Conservation (phyloP, 2,329 filamentous ascomycete species). For the Pyricularia grisea region DNA sequence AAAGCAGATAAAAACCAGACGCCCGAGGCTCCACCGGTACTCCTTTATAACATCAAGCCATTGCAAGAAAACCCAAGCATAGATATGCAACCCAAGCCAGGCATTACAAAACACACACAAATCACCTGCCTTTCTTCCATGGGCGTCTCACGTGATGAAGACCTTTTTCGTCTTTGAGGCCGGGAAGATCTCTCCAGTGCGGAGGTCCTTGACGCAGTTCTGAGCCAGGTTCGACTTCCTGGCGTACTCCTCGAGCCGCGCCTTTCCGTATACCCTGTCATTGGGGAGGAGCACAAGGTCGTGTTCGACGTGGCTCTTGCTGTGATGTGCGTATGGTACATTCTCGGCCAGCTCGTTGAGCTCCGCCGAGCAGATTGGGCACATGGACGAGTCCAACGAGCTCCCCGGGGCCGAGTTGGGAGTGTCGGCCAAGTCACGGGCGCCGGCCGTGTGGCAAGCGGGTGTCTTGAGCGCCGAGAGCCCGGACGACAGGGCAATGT, state of each 20-base stretch:
- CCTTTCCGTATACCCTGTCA: constrained; percentile 71
- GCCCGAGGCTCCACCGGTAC: neutral
- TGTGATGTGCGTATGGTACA: constrained; percentile 92
- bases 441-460: constrained; percentile 65
- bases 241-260: constrained; percentile 65
- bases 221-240: constrained; percentile 63
- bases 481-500: constrained; percentile 83
- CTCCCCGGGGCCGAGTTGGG: constrained; percentile 3
- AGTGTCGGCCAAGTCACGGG: constrained; percentile 7
- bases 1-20: neutral
- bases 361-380: constrained; percentile 92
- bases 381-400: constrained; percentile 49
- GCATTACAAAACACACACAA: neutral
- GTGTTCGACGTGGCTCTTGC: constrained; percentile 82
- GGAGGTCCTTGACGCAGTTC: constrained; percentile 67
- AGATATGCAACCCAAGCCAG: neutral
- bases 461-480: constrained; percentile 94
- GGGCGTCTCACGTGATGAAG: constrained; percentile 60
- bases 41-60: neutral
- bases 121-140: neutral
- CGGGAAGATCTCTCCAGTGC: constrained; percentile 59
- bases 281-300: constrained; percentile 85
- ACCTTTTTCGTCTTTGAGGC: constrained; percentile 68
- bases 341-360: constrained; percentile 82
- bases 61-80: neutral